These are phyloP conservation scores for Anthostomella pinea DNA, from an alignment of 2,329 filamentous ascomycete species.

Conservation along the genomic window DNA sequence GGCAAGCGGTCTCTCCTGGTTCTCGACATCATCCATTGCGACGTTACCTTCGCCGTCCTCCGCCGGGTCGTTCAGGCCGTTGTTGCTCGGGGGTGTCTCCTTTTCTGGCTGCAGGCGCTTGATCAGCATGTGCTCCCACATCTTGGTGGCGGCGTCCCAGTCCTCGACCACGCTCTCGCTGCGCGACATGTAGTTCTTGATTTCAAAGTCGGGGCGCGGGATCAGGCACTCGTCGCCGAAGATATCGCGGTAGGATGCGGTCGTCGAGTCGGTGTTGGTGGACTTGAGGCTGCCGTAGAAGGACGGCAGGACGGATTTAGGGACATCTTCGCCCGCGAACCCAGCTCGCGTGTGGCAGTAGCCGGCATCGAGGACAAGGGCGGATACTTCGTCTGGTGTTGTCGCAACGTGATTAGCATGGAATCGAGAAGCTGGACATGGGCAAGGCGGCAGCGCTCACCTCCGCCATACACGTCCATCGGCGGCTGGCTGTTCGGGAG, in stretches of 20 bases:
- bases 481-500: conserved; percentile 28
- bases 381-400: conserved; percentile 84
- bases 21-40: conserved; percentile 54
- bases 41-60: conserved; percentile 62
- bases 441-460: conserved; percentile 22
- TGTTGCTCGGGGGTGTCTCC: conserved; percentile 66
- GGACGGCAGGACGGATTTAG: conserved; percentile 88
- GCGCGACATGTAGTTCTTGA: conserved; percentile 86
- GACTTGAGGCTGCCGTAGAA: conserved; percentile 70
- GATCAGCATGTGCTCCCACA: conserved; percentile 93
- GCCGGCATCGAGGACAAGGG: conserved; percentile 92
- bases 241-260: conserved; percentile 48
- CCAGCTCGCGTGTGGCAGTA: conserved; percentile 89
- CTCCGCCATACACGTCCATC: conserved; percentile 32
- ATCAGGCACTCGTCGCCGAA: conserved; percentile 92
- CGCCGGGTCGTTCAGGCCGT: conserved; percentile 72
- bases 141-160: conserved; percentile 84
- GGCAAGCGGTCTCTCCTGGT: conserved; percentile 75
- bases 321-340: conserved; percentile 95
- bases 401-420: conserved; percentile 5
- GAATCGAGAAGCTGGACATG: conserved; percentile 2
- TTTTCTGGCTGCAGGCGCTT: conserved; percentile 79
- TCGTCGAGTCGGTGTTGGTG: conserved; percentile 41
- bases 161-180: conserved; percentile 85
- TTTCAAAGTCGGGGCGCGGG: conserved; percentile 71